Base-by-base conservation (phyloP, 306 rosid species). In the Acacia crassicarpa region DNA sequence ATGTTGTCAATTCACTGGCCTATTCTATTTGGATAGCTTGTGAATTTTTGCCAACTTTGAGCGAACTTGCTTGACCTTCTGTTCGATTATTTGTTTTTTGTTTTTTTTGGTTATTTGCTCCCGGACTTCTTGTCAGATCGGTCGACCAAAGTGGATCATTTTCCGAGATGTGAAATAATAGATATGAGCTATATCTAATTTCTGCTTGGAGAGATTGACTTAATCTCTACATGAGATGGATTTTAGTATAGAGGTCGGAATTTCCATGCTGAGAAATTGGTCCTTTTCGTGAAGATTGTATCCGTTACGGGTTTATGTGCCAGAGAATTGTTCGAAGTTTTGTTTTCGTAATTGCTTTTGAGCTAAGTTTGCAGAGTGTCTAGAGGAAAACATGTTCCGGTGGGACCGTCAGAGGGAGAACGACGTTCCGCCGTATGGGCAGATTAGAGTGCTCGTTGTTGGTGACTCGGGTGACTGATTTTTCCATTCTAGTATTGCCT, bases 371-470 rank as follows among this genome's bases (percentile, higher is more conserved):
- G 80, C 82, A 9, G 67, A 72, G 65, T 38, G 58, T 80, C 53
- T 67, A 75, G 82, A 49, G 81, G 88, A 78, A 80, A 86, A 40
- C 74, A 92, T 92, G 97, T 92, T 92, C 80, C 83, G 97, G 91
- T 82, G 85, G 88, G 91, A 87, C 73, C 92, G 94, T n/a, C 90
- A 88, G 85, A 87, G 91, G 80, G 94, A 90, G 76, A 86, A 41
- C 53, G 86, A 88, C 20, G 86, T 85, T 3, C 91, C 91, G n/a
- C 94, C 89, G 10, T 87, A 80, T 86, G 94, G 94, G 30, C 97
- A 92, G 83, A 92, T 92, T 75, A 89, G 97, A 78, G 97, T 92
- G 15, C 90, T 92, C 35, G 88, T 92, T 80, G 94, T 87, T 62
- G 97, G 97, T 45, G 97, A 90, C 79, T 87, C 97, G 84, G 97